Base-by-base conservation (phyloP, 805 yeast genomes). In the Wickerhamomyces bisporus region DNA sequence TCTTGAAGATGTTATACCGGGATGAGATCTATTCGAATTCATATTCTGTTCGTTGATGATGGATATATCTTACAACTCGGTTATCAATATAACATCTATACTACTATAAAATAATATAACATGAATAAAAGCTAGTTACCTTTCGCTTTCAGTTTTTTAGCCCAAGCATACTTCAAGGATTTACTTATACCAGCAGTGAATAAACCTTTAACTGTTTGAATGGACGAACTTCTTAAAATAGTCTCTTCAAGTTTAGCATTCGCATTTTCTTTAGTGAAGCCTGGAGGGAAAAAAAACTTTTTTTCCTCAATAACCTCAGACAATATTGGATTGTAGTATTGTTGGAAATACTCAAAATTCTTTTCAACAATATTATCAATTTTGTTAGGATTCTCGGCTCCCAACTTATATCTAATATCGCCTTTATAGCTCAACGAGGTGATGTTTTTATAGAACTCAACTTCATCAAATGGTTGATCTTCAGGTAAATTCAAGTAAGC, bases 381-480 rank as follows among this genome's bases (percentile, higher is more conserved):
- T 60, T 93, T 93, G 50, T 80, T 71, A 5, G 97, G 96, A 57
- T 93, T 86, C 59, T 93, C 98, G 2, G 96, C 98, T 9, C 86
- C 86, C 21, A 89, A 65, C 30, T 71, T 66, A 74, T 87, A 81
- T 49, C 98, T 75, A 21, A 88, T 81, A 58, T 93, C 98, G 15
- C 98, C 98, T 58, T 79, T 64, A 55, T 93, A 93, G 16, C 96
- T 86, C 14, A 93, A 61, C 12, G 77, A 75, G 0, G 97, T 81
- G 32, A 93, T 82, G 45, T 78, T 79, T 52, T 75, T 77, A 63
- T 81, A 93, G 26, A 93, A 71, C 27, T 81, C 75, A n/a, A 62
- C 58, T 45, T 80, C 87, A 35, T 75, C 68, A 49, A 84, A 75
- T 11, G 49, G 42, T 30, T 55, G 39, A 12, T 57, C 59, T 29